Evolutionary conservation across 768 basidiomycete genomes (phyloP).

Genomic region (Antrodiella citrinella): DNA sequence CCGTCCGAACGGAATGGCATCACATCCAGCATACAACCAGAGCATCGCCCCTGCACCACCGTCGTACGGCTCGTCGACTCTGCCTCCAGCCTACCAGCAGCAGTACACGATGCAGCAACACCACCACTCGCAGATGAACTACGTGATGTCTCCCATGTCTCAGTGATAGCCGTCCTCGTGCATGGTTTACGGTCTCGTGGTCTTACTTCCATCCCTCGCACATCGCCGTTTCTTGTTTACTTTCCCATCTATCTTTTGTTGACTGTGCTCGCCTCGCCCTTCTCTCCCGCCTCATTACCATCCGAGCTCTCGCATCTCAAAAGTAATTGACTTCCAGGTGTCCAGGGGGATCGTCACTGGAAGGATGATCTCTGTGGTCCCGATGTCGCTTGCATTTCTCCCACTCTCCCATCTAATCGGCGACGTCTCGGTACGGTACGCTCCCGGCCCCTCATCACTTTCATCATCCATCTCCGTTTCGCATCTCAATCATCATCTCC

Average conservation of each 20-base stretch:
- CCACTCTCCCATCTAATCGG: neutral
- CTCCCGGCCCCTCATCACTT: neutral
- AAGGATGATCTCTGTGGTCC: neutral
- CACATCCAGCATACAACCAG: neutral
- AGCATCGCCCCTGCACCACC: neutral
- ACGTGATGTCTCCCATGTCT: neutral
- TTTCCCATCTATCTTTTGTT: neutral
- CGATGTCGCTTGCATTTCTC: neutral
- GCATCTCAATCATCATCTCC: neutral
- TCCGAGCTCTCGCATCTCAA: neutral
- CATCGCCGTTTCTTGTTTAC: neutral
- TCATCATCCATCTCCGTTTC: neutral
- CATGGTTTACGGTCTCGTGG: neutral
- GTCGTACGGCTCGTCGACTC: slow-evolving; percentile 6
- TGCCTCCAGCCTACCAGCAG: slow-evolving; percentile 8
- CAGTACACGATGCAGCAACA: slow-evolving; percentile 1
- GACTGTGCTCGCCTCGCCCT: neutral
- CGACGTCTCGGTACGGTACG: neutral
- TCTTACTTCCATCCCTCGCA: neutral
- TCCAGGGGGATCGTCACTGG: neutral
- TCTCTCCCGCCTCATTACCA: neutral
- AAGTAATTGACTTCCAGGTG: neutral
- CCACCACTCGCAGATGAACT: neutral
- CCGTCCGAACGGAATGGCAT: no score
- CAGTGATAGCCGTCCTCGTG: neutral